Base-by-base conservation (phyloP, 2,329 filamentous ascomycete species). In the Ilyonectria mors-panacis region DNA sequence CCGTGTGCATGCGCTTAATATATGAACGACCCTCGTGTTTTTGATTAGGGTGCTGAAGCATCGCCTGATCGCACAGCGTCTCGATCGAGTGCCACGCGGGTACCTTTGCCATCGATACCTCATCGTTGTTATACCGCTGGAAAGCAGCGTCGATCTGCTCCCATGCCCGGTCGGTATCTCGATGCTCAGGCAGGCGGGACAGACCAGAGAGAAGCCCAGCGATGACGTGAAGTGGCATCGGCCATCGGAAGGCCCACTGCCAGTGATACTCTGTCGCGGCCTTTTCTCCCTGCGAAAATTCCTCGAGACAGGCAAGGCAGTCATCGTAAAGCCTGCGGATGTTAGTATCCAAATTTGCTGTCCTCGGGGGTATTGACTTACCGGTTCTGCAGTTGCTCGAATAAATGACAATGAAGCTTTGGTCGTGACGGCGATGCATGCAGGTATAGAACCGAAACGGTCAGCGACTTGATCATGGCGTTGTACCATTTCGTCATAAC, bases 201-300 rank as follows among this genome's bases (percentile, higher is more conserved):
- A 70, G 26, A 12, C 68, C 48, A 6, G 63, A 59, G 13, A 70
- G 60, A 8, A 70, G 30, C 2, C 68, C 66, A 2, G 63, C 66
- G 15, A 70, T 59, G 26, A 65, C 66, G 37, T 70, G 66, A 6
- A 69, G 51, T 19, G 68, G 68, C 66, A 70, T 70, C 8, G 68
- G 68, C 68, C 68, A 70, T 19, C 66, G 59, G 26, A 69, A 70
- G 1, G 66, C 63, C 68, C 68, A 70, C 47, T 69, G 63, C 68
- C 68, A 70, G 39, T 70, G 60, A 42, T 67, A 61, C 13, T 55
- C 30, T 7, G 59, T 54, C 6, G 68, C 68, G 1, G 61, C 63
- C 35, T 63, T 54, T 47, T 70, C 68, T 51, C 68, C 68, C 7
- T 55, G 63, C 3, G 66, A 44, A 12, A 70, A 60, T 23, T 68